These are phyloP conservation scores for Hypoxylon perforatum DNA, from an alignment of 495 filamentous ascomycete species.

Conservation along the genomic window DNA sequence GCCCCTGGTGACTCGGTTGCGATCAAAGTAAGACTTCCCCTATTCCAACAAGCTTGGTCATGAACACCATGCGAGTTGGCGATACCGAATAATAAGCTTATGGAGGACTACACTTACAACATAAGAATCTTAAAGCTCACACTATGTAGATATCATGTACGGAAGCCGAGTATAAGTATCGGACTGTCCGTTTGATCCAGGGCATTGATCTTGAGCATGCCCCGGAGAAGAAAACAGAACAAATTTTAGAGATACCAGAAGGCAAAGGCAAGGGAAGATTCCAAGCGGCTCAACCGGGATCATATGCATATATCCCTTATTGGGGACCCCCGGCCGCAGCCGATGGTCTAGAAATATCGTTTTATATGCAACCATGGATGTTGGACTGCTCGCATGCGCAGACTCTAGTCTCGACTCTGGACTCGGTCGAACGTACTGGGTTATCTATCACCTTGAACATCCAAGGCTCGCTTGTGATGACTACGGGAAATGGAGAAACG, in stretches of 20 bases:
- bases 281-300: not conserved
- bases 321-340: not conserved
- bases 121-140: too few relatives aligned
- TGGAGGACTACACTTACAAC: too few relatives aligned
- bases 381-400: slow-evolving; percentile 1
- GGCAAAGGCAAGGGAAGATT: not conserved
- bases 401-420: not conserved
- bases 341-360: not conserved
- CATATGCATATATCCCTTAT: slow-evolving; percentile 1
- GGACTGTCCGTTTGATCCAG: not conserved
- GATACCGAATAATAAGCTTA: too few relatives aligned
- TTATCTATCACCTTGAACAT: not conserved
- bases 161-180: not conserved
- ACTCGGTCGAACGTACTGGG: not conserved
- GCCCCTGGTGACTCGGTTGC: slow-evolving; percentile 5
- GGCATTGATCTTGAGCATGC: slow-evolving; percentile 4
- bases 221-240: not conserved
- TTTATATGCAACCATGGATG: slow-evolving; percentile 2
- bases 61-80: too few relatives aligned
- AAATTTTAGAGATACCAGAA: not conserved
- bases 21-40: slow-evolving; percentile 1
- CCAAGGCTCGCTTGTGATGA: not conserved
- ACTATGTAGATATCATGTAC: slow-evolving; percentile 6
- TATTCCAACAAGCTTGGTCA: not conserved
- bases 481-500: not conserved